Base-by-base conservation (phyloP, 1,284 basidiomycete species). In the Cutaneotrichosporon sp. region DNA sequence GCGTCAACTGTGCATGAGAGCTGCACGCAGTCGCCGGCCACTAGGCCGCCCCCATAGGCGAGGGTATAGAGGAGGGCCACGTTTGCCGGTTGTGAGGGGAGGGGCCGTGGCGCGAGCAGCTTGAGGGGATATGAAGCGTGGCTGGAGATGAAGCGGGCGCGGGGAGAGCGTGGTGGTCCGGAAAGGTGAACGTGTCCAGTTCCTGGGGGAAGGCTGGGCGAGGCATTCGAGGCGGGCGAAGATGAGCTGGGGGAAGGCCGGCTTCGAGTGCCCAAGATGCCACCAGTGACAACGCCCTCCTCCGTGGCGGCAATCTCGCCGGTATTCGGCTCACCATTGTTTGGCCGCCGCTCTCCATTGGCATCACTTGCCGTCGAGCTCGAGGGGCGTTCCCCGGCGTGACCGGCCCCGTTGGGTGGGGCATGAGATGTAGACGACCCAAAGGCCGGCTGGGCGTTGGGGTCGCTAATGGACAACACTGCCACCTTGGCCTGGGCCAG, bases 1-100 rank as follows among this genome's bases (percentile, higher is more conserved):
- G 59, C 40, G 38, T 86, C 86, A 0, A 97, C 85, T 52, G 87
- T 81, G 18, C 90, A 85, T 21, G 82, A 77, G 4, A 97, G 79
- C 55, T 85, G 80, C 46, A 97, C 83, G 46, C 82, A 80, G 81
- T 99, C 96, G 0, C 95, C 95, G 6, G 89, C 87, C 32, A 99
- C 91, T 5, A 98, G 85, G 0, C 96, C 96, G 14, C 96, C 96
- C 1, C 96, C 96, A 71, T 98, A 98, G 26, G 88, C 88, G 60
- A 97, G 81, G 32, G 92, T 82, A 74, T 97, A 98, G 22, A 89
- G 86, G 56, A 90, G 83, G 7, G 86, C 88, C 16, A 93, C 63
- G 59, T 77, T 68, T 8, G 74, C 58, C 0, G 80, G 79, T 64
- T 81, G 75, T 10, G 80, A 78, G 22, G 79, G 76, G 2, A 81